Percentiles rank a stretch among this genome's conserved stretches.
Evolutionary conservation across 2,329 filamentous ascomycete species (phyloP).

Genomic region (Escovopsis weberi): DNA sequence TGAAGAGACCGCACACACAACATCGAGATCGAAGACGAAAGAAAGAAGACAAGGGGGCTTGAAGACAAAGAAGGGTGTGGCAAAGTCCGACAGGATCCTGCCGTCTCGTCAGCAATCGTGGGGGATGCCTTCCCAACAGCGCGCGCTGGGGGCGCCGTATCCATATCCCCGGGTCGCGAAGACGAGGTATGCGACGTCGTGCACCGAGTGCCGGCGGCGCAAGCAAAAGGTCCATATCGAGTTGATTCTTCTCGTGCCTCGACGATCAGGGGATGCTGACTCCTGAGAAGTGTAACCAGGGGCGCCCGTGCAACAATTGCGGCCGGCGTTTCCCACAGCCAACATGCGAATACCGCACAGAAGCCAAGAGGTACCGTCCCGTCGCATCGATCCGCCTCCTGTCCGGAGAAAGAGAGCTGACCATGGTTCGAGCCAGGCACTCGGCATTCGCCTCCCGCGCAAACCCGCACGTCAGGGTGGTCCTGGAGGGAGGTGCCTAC

Average conservation of each 20-base stretch:
- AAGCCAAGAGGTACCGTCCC: constrained; percentile 4
- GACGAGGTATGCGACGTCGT: constrained; percentile 24
- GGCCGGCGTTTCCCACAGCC: constrained; percentile 36
- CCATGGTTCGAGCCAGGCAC: constrained; percentile 1
- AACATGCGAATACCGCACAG: constrained; percentile 28
- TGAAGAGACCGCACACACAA: too few species aligned
- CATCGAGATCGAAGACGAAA: too few species aligned
- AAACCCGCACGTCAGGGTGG: constrained; percentile 3
- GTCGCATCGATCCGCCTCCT: neutral
- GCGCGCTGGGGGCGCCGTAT: too few species aligned
- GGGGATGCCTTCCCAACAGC: too few species aligned
- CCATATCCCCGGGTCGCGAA: constrained; percentile 8
- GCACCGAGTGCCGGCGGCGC: constrained; percentile 34
- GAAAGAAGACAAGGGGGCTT: too few species aligned
- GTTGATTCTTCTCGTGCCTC: too few species aligned
- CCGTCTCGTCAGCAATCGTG: too few species aligned
- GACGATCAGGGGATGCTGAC: neutral
- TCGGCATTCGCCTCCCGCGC: constrained; percentile 1
- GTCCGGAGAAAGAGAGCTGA: constrained; percentile 1
- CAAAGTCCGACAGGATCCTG: too few species aligned
- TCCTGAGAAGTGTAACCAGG: constrained; percentile 33
- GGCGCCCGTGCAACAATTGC: constrained; percentile 39
- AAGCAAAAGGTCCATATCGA: constrained; percentile 31
- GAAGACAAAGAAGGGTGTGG: too few species aligned
- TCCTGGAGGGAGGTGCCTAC: constrained; percentile 12